Base-by-base conservation (phyloP, 2,329 filamentous ascomycete species). In the Xylariales sp. region DNA sequence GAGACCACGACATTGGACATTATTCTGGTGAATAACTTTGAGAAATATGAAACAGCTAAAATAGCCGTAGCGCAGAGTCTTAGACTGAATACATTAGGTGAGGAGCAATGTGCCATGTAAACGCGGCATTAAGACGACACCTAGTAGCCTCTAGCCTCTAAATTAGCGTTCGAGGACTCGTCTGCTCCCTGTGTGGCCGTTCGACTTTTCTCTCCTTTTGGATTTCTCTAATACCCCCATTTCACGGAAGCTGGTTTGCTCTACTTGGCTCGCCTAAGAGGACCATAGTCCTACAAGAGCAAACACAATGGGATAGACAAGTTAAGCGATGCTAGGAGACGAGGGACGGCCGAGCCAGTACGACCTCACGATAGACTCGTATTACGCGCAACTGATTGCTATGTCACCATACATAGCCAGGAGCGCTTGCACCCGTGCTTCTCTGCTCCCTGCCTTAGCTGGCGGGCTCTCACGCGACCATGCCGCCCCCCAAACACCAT, bases 11-110 rank as follows among this genome's bases (percentile, higher is more conserved):
- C 14, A 45, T 3, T 10, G 39, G 14, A 45, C 23, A 43, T 9
- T 16, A 32, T 16, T 30, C n/a, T 18, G 14, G 62, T 18, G 30
- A 49, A 23, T 12, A 46, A 32, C 16, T 14, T 57, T 23, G 39
- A 45, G n/a, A 50, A 39, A 28, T 45, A 56, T 18, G 39, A 43
- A 30, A 49, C 34, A 65, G 23, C 28, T 46, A 49, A 53, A 43
- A 23, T 3, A n/a, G 18, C 43, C 52, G 30, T 16, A 53, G 16
- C 12, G 23, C 60, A 58, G n/a, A 41, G 12, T 28, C 41, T 48
- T 62, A 43, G 52, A n/a, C 9, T 3, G 39, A 52, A 34, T 14
- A 3, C 14, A 48, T 48, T 53, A 60, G 43, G 12, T 39, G 52
- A 52, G 52, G 43, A 28, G 14, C 6, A n/a, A 34, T 28, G 48